Base-by-base conservation (phyloP, 1,284 basidiomycete genomes). In the Apiotrichum veenhuisii region DNA sequence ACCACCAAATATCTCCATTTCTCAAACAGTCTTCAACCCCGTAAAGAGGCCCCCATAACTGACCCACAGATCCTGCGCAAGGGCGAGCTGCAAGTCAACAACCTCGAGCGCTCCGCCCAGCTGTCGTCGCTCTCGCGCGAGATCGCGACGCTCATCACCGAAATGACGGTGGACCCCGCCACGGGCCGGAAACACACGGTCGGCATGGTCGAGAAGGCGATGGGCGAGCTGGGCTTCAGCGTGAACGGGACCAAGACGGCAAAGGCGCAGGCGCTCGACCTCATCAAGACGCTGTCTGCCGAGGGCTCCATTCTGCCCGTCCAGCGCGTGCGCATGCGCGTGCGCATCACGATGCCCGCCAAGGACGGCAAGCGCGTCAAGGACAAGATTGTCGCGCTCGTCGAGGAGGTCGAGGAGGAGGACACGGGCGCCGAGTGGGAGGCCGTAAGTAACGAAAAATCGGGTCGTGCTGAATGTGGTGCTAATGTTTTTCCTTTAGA, bases 161-260 rank as follows among this genome's bases (percentile, higher is more conserved):
- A 94, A 77, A 94, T 93, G 80, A 96, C 90, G 58, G 92, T 98
- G 36, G 94, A 98, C 69, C 96, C 95, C 1, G 77, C 81, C 3
- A 95, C 91, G 3, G 87, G 92, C 69, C 81, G 87, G 25, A 92
- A 93, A 5, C 94, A 97, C 74, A 88, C 93, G 2, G 91, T 95
- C 45, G 88, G 90, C 22, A 92, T 98, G 81, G 91, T 99, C 61
- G 96, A 99, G 72, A 98, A 98, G 78, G 94, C 93, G 0, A 95
- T 99, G 91, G 80, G 85, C 25, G 94, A 98, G 73, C 86, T 91
- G 8, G 93, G 94, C 14, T 96, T 89, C 77, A 93, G 89, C 64
- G 87, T 96, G 38, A 89, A 91, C 70, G 83, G 83, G 27, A 86
- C 87, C 58, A 96, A 96, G 80, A 88, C 84, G 46, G 93, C 93